Evolutionary conservation across 2,329 filamentous ascomycete genomes (phyloP).

Genomic region (Fonsecaea nubica): DNA sequence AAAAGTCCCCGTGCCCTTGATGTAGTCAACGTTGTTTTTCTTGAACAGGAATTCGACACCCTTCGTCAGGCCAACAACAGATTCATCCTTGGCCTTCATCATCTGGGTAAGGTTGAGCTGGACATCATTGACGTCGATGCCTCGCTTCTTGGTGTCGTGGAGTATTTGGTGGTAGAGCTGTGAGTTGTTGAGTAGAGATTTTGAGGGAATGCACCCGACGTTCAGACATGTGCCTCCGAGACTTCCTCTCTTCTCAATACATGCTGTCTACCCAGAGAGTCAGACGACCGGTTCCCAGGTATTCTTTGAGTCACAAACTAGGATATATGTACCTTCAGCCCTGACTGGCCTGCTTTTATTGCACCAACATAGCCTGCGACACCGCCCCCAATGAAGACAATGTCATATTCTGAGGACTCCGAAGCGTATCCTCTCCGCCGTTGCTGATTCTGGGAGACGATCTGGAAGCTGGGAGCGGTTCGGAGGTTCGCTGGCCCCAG

Average conservation of each 20-base stretch:
- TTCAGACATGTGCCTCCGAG: slow-evolving; percentile 98
- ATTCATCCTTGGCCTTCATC: slow-evolving; percentile 98
- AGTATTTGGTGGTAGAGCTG: slow-evolving; percentile 96
- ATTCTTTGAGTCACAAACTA: not conserved
- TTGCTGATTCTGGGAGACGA: slow-evolving; percentile 36
- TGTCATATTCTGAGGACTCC: slow-evolving; percentile 82
- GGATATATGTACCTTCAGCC: slow-evolving; percentile 78
- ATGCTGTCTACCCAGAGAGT: slow-evolving; percentile 72
- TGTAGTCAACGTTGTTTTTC: slow-evolving; percentile 98
- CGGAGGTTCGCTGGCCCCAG: slow-evolving; percentile 40
- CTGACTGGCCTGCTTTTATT: slow-evolving; percentile 98
- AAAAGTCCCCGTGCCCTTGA: slow-evolving; percentile 91
- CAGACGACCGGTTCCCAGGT: slow-evolving; percentile 24
- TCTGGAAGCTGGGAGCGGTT: slow-evolving; percentile 38
- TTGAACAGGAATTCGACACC: slow-evolving; percentile 98
- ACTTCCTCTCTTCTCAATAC: slow-evolving; percentile 96
- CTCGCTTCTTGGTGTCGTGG: slow-evolving; percentile 95
- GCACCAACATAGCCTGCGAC: slow-evolving; percentile 98
- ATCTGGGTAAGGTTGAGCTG: slow-evolving; percentile 93
- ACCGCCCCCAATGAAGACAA: slow-evolving; percentile 97
- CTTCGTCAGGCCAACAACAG: slow-evolving; percentile 88
- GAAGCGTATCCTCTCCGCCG: slow-evolving; percentile 38
- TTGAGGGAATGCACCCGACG: slow-evolving; percentile 98
- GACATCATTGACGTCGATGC: slow-evolving; percentile 96
- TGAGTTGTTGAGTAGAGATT: slow-evolving; percentile 99